Evolutionary conservation across 345 rosid genomes (phyloP).

Genomic region (Raphanus raphanistrum): DNA sequence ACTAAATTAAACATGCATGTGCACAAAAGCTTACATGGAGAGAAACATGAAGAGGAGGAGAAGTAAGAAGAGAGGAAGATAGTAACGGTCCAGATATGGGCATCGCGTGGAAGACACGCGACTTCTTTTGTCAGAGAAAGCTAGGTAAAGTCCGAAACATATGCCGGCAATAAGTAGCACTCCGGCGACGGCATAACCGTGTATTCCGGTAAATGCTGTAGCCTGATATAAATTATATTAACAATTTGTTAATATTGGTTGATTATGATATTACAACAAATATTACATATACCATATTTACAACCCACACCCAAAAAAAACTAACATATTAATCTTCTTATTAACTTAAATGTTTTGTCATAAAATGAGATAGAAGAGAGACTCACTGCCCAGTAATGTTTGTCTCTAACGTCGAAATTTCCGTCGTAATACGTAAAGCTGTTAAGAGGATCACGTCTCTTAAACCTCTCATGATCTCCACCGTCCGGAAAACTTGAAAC

Average conservation of each 20-base stretch:
- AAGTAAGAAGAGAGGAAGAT: constrained; percentile 38
- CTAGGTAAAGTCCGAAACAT: constrained; percentile 45
- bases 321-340: background rate
- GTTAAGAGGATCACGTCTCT: constrained; percentile 62
- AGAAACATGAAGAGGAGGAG: constrained; percentile 49
- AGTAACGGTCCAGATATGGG: constrained; percentile 30
- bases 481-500: constrained; percentile 31
- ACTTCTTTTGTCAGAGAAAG: constrained; percentile 29
- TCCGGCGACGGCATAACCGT: constrained; percentile 57
- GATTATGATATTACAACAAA: background rate
- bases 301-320: background rate
- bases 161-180: constrained; percentile 54
- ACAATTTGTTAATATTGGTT: background rate
- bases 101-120: constrained; percentile 25
- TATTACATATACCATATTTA: too few species aligned
- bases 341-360: background rate
- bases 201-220: constrained; percentile 74
- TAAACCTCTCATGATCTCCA: constrained; percentile 30
- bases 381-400: constrained; percentile 80
- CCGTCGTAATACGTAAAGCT: constrained; percentile 54
- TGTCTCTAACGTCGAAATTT: constrained; percentile 50
- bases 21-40: constrained; percentile 50
- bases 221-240: constrained; percentile 44
- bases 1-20: background rate
- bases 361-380: background rate